Evolutionary conservation across 805 yeast genomes (phyloP), one percentile per base, ranked within the genome.

Genomic region (Lipomyces sp.): DNA sequence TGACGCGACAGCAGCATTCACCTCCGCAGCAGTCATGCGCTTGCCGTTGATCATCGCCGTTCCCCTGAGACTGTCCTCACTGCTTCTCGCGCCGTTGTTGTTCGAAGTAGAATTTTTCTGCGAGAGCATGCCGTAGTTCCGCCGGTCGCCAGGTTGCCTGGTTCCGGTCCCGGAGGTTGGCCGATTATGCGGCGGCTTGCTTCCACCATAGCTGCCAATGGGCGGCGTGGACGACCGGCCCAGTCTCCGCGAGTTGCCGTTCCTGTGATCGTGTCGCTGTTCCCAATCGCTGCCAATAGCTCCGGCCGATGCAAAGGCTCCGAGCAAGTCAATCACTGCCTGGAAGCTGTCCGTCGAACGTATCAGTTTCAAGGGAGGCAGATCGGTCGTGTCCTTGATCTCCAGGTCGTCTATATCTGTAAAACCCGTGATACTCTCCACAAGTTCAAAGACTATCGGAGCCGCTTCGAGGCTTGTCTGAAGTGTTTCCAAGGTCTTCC

Each of bases 231-330:
- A 45, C 19, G 51, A 41, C 7, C 54, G 50, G 14, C 50, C 46
- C 22, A 53, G 31, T 8, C 57, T 41, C 14, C 18, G 13, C 18
- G 38, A 24, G 14, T 22, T 29, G 11, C 37, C 45, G 24, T 19
- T 22, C 16, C 49, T 43, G 26, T 37, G 49, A 23, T 55, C 59
- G 26, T 40, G 41, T 23, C 47, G 40, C 35, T 55, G 59, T 31
- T 55, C 59, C 58, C 58, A 53, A 13, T 56, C 57, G 19, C 43
- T 37, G 23, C 57, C 61, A 4, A 48, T 41, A 21, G 52, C 53
- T n/a, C 59, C 64, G n/a, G 55, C 52, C 21, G 47, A 40, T 21
- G 65, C 63, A 35, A 62, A 51, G 10, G 57, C 59, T 8, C 64
- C 65, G 22, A 64, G 53, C 18, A 56, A 49, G 18, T 53, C 54